Percentiles rank a stretch among this genome's conserved stretches.
phyloP scores from a whole-genome alignment of 164 flowering plant species.

The Nelumbo lutea region DNA sequence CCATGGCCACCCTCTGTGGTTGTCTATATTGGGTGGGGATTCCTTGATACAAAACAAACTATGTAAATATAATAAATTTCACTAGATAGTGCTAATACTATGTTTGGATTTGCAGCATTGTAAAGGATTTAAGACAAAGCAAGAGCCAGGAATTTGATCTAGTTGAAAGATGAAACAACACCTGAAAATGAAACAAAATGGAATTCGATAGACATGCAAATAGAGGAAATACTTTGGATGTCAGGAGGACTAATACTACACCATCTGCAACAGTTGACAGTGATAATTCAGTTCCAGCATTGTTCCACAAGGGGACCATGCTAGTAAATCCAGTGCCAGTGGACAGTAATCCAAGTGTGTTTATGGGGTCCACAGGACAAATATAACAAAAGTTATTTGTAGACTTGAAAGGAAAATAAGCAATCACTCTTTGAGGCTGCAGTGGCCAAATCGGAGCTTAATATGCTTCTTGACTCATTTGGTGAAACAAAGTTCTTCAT shows the following conservation, averaged over 20 bases:
- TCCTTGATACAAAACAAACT: too few relatives aligned
- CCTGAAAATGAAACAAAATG: constrained; percentile 3
- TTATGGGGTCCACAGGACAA: constrained; percentile 10
- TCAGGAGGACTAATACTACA: background rate
- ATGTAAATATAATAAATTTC: too few relatives aligned
- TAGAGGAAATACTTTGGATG: background rate
- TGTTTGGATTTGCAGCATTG: constrained; percentile 12
- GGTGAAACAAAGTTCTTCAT: constrained; percentile 30
- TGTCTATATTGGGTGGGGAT: too few relatives aligned
- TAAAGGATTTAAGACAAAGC: constrained; percentile 13
- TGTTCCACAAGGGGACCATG: constrained; percentile 1
- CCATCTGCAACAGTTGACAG: background rate
- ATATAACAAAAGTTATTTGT: constrained; percentile 5
- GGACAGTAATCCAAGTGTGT: constrained; percentile 10
- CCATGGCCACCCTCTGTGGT: too few relatives aligned
- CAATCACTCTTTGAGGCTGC: constrained; percentile 41
- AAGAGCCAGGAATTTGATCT: constrained; percentile 13
- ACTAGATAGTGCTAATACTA: too few relatives aligned
- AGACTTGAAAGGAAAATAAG: constrained; percentile 14
- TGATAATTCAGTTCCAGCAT: constrained; percentile 3
- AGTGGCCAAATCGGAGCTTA: constrained; percentile 66
- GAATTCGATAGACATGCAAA: background rate
- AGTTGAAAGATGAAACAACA: constrained; percentile 12
- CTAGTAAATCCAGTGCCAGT: constrained; percentile 7
- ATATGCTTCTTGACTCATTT: constrained; percentile 66